Base-by-base conservation (phyloP, 179 eudicot species). In the Beta corolliflora region DNA sequence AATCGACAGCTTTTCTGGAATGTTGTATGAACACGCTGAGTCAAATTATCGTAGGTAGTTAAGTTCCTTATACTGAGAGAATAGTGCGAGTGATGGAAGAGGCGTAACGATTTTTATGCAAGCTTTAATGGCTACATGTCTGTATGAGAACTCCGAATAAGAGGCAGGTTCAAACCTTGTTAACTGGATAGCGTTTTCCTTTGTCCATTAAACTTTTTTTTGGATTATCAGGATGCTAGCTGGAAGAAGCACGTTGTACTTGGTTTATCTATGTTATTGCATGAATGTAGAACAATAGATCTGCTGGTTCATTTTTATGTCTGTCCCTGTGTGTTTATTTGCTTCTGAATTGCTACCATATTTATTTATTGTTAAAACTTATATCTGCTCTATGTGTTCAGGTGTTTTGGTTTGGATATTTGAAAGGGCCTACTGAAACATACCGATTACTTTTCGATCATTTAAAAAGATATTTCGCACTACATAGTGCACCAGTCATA, bases 401-500 rank as follows among this genome's bases (percentile, higher is more conserved):
- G 87, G 82, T 55, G 48, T 58, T 9, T 64, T n/a, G 44, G 45
- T 64, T 73, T 76, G 48, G 45, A 53, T 12, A 63, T 21, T n/a
- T 73, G 76, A 66, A 59, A 41, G 78, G 60, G 18, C 31, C 45
- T 61, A 66, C 15, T 74, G n/a, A 56, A 44, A 75, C 25, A 55
- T 19, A 46, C 44, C 0, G 46, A 73, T n/a, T 21, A 65, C 45
- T 36, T 21, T 63, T 14, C 16, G 36, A 80, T 63, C 53, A 50
- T 41, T 76, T 16, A 54, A 25, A 25, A 25, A 45, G 79, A 59
- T 56, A 41, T 44, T 60, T 19, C 41, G n/a, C 25, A 63, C 11
- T 15, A 41, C 60, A 7, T 36, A 11, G 50, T 64, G 48, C 56
- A 52, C 67, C 66, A 55, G 46, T 84, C 80, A n/a, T 48, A 76